Evolutionary conservation across 192 early-diverging fungal species (phyloP).

Genomic region (Allomyces javanicus): DNA sequence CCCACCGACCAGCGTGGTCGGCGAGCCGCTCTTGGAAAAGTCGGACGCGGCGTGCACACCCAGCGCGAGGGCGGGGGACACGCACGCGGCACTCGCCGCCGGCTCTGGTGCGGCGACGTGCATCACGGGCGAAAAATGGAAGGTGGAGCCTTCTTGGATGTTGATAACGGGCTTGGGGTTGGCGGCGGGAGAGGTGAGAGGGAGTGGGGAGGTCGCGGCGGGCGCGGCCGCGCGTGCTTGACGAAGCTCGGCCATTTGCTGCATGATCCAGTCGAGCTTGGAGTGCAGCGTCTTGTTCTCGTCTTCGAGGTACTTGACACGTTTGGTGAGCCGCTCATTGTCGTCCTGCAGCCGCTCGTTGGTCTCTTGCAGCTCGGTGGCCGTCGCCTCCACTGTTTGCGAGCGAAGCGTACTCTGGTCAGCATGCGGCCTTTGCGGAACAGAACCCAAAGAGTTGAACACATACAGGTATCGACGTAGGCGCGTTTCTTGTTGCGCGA

Average conservation of each 20-base stretch:
- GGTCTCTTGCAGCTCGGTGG: slow-evolving; percentile 24
- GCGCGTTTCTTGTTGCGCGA: slow-evolving; percentile 55
- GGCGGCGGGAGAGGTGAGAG: background rate
- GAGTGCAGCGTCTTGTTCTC: slow-evolving; percentile 13
- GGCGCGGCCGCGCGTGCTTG: background rate
- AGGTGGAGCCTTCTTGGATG: no score
- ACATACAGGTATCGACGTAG: slow-evolving; percentile 19
- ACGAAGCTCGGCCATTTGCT: background rate
- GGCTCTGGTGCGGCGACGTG: no score
- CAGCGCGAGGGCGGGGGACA: no score
- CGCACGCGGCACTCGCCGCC: no score
- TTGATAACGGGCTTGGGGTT: background rate
- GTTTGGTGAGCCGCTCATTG: slow-evolving; percentile 23
- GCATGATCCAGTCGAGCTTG: background rate
- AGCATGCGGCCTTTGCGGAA: no score
- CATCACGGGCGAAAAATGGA: no score
- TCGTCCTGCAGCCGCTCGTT: slow-evolving; percentile 28
- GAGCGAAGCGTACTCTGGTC: no score
- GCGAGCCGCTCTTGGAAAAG: background rate
- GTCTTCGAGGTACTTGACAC: slow-evolving; percentile 25
- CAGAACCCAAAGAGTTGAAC: no score
- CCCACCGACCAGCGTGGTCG: background rate
- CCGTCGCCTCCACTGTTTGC: slow-evolving; percentile 2
- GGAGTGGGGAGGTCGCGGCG: background rate
- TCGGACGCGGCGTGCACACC: no score